These are phyloP conservation scores for Glaciozyma martinii DNA, from an alignment of 768 basidiomycete genomes.

Conservation along the genomic window DNA sequence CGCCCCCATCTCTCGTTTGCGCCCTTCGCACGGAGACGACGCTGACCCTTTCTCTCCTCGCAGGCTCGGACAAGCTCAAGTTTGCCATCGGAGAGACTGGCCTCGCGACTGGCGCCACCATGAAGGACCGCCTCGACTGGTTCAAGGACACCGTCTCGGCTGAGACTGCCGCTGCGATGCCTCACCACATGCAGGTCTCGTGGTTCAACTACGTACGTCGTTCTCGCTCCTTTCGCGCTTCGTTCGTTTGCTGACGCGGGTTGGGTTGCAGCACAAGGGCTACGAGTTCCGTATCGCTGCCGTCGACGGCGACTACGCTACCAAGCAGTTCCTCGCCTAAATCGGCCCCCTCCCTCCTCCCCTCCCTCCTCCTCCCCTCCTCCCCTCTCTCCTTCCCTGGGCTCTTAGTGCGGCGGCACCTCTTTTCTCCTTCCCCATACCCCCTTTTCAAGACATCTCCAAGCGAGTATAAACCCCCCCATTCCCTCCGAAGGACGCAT, in stretches of 20 bases:
- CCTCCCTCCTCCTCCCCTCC: neutral
- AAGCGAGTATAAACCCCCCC: too few species aligned
- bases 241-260: neutral
- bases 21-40: neutral
- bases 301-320: conserved; percentile 13
- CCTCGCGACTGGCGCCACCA: conserved; percentile 14
- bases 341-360: neutral
- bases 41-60: neutral
- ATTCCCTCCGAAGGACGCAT: too few species aligned
- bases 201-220: conserved; percentile 33
- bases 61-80: conserved; percentile 13
- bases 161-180: conserved; percentile 11
- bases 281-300: conserved; percentile 26
- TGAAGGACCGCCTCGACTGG: conserved; percentile 21
- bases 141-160: conserved; percentile 22
- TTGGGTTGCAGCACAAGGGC: conserved; percentile 13
- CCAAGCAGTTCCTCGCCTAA: neutral
- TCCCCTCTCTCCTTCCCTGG: neutral
- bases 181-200: conserved; percentile 24
- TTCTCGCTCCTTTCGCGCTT: neutral
- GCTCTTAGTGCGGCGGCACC: too few species aligned
- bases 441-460: too few species aligned
- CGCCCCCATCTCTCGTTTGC: too few species aligned
- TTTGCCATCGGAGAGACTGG: conserved; percentile 38
- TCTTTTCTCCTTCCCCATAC: too few species aligned